A percentile compares a stretch with the other conserved stretches of the same genome.
Conservation (phyloP, 306 rosid species). For the Quercus bicolor region DNA sequence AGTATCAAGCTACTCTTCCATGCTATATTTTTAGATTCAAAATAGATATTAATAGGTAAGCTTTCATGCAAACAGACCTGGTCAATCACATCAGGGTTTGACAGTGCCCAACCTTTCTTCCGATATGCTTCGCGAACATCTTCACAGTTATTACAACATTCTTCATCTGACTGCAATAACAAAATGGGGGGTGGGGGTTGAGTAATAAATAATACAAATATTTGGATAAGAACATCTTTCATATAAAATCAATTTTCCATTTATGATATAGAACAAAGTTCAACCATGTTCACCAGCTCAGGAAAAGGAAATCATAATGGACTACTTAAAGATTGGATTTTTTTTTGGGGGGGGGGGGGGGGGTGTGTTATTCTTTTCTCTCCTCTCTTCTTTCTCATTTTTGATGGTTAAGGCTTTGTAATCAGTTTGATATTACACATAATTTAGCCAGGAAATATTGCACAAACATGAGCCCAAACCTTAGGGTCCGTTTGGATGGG, state of each 20-base stretch:
- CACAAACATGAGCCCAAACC: not conserved
- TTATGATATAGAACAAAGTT: not conserved
- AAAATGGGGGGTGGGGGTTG: not conserved
- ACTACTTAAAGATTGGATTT: not conserved
- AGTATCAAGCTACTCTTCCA: not conserved
- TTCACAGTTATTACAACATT: constrained; percentile 90
- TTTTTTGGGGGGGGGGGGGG: no score
- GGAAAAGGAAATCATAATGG: not conserved
- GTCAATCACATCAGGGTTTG: constrained; percentile 89
- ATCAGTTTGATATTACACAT: not conserved
- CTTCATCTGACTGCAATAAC: constrained; percentile 66
- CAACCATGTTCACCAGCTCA: not conserved
- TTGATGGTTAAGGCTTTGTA: not conserved
- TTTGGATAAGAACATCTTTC: not conserved
- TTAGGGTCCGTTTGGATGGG: no score
- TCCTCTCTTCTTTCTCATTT: not conserved
- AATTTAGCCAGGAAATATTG: not conserved
- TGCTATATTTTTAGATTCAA: not conserved
- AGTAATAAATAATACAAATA: not conserved
- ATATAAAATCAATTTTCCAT: not conserved
- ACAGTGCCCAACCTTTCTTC: constrained; percentile 92
- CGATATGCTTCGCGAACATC: constrained; percentile 97
- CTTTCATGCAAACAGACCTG: constrained; percentile 58
- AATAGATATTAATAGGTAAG: constrained; percentile 11
- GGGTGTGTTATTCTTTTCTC: not conserved